phyloP scores from a whole-genome alignment of 2,329 filamentous ascomycete species.

The Beauveria caledonica region DNA sequence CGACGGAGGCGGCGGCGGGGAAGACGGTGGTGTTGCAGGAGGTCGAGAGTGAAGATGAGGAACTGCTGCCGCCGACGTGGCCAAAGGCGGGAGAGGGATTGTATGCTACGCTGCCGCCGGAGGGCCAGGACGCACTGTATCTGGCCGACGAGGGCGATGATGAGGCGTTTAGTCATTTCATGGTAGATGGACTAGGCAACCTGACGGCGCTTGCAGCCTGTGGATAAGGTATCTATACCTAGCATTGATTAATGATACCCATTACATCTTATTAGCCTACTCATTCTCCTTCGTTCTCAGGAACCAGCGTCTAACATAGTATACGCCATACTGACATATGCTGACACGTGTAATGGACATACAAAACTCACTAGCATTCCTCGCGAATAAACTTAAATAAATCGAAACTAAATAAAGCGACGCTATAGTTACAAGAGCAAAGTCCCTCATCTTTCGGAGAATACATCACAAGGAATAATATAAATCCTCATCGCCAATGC shows the following conservation, averaged over 20 bases:
- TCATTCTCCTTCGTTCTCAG: neutral
- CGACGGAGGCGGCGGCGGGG: slow-evolving; percentile 11
- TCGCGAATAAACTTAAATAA: neutral
- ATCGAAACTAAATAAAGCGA: neutral
- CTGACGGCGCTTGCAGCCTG: slow-evolving; percentile 24
- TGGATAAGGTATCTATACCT: slow-evolving; percentile 13
- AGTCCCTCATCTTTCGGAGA: neutral
- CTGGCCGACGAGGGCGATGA: slow-evolving; percentile 33
- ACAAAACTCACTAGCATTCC: neutral
- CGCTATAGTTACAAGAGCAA: slow-evolving; percentile 1
- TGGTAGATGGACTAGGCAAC: slow-evolving; percentile 30
- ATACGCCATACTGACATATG: no score
- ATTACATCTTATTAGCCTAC: neutral
- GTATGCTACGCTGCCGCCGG: slow-evolving; percentile 30
- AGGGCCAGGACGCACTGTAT: slow-evolving; percentile 29
- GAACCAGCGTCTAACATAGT: neutral
- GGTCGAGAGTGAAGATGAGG: slow-evolving; percentile 23
- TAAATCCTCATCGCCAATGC: neutral
- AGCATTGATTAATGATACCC: neutral
- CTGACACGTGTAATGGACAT: neutral
- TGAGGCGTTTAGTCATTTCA: slow-evolving; percentile 36
- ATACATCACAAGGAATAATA: neutral
- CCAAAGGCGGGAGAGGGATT: slow-evolving; percentile 30
- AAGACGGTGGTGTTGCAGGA: slow-evolving; percentile 17
- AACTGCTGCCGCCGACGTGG: slow-evolving; percentile 32